Evolutionary conservation across 108 stramenopile genomes (phyloP).

Genomic region (Aureococcus anophagefferens): DNA sequence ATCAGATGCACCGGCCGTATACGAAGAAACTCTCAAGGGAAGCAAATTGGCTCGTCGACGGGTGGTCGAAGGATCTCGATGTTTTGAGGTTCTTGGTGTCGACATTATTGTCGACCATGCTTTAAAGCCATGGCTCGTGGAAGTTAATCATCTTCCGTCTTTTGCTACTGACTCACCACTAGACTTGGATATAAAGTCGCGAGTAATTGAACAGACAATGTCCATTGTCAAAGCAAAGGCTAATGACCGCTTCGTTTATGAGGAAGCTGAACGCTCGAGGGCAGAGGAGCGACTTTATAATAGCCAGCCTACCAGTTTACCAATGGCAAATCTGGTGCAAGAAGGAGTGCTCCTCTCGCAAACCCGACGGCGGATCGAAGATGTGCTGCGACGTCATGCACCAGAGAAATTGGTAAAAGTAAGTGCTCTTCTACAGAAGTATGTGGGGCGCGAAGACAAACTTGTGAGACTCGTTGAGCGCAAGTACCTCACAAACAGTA

Average conservation of each 20-base stretch:
- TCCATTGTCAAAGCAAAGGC: constrained; percentile 23
- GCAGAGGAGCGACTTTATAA: background rate
- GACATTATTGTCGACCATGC: constrained; percentile 71
- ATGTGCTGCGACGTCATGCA: constrained; percentile 38
- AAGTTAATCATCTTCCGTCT: constrained; percentile 62
- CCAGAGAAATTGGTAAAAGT: constrained; percentile 48
- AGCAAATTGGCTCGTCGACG: no score
- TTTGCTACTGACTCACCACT: constrained; percentile 42
- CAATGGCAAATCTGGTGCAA: no score
- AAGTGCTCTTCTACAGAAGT: constrained; percentile 36
- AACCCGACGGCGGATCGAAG: constrained; percentile 9
- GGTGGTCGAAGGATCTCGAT: background rate
- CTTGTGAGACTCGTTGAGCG: constrained; percentile 36
- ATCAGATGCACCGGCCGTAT: no score
- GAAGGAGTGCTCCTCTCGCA: no score
- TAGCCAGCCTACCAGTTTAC: no score
- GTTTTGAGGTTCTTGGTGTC: constrained; percentile 60
- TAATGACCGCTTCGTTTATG: constrained; percentile 24
- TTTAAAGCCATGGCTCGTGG: constrained; percentile 70
- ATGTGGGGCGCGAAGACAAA: constrained; percentile 51
- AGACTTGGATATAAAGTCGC: constrained; percentile 40
- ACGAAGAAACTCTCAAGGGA: no score
- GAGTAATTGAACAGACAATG: constrained; percentile 37
- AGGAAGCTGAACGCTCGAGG: background rate
- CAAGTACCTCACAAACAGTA: constrained; percentile 45